phyloP scores from a whole-genome alignment of 2,329 filamentous ascomycete genomes.

The Sphaerulina vaccinii region DNA sequence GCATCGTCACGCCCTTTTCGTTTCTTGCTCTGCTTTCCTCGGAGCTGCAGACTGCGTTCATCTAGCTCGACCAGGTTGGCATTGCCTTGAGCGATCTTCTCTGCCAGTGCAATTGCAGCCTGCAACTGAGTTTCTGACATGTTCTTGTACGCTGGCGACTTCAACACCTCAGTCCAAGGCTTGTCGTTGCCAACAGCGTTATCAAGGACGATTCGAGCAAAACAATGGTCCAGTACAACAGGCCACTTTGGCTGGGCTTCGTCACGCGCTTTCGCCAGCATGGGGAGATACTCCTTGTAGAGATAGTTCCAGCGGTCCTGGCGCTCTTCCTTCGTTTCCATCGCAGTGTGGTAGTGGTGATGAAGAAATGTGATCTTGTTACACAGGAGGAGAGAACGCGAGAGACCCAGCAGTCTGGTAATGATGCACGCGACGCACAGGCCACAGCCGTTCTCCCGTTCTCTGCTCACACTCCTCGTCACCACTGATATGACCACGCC shows the following conservation, averaged over 20 bases:
- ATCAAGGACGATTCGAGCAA: constrained; percentile 48
- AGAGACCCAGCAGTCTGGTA: too few species aligned
- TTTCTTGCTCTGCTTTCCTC: constrained; percentile 39
- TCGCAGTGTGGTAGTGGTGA: constrained; percentile 1
- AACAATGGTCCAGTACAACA: constrained; percentile 46
- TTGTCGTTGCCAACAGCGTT: constrained; percentile 40
- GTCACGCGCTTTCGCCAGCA: constrained; percentile 33
- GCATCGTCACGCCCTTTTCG: constrained; percentile 15
- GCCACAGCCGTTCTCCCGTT: not conserved
- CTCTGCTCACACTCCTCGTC: not conserved
- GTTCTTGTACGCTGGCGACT: constrained; percentile 45
- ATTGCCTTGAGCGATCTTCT: constrained; percentile 40
- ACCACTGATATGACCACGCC: not conserved
- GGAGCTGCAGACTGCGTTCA: constrained; percentile 40
- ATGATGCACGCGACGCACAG: not conserved
- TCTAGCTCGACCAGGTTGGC: constrained; percentile 43
- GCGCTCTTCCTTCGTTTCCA: constrained; percentile 18
- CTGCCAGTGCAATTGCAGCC: constrained; percentile 41
- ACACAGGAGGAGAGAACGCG: not conserved
- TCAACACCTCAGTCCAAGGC: constrained; percentile 46
- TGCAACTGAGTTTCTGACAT: constrained; percentile 43
- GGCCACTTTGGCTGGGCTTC: constrained; percentile 43
- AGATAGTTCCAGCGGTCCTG: constrained; percentile 31
- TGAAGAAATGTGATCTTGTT: not conserved
- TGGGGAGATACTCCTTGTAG: constrained; percentile 32